Conservation (phyloP, 129 eudicot genomes). For the Pulicaria dysenterica region DNA sequence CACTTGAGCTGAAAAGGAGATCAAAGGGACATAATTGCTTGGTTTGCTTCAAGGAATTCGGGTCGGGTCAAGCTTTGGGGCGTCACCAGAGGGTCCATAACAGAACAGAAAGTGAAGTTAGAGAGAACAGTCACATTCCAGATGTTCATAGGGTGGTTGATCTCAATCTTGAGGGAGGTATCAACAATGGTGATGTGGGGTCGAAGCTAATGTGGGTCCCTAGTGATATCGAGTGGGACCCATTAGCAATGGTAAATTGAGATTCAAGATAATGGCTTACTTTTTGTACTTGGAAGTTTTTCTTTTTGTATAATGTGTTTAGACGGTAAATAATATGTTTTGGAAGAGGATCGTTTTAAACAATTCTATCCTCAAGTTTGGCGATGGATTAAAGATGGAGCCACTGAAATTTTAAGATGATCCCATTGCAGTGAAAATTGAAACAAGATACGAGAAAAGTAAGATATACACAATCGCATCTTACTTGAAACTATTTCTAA, state of each 20-base stretch:
- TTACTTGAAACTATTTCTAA: no score
- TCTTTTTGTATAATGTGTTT: neutral
- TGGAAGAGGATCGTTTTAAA: constrained; percentile 7
- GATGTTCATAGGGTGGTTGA: constrained; percentile 31
- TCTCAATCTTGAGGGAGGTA: constrained; percentile 45
- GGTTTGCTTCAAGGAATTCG: constrained; percentile 55
- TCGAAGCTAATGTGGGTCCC: constrained; percentile 47
- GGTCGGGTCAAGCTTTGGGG: constrained; percentile 64
- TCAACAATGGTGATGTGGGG: constrained; percentile 31
- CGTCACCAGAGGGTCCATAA: constrained; percentile 67
- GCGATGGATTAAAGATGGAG: neutral
- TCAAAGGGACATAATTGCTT: constrained; percentile 45
- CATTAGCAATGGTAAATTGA: constrained; percentile 34
- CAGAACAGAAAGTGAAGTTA: constrained; percentile 39
- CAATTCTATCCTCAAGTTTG: neutral
- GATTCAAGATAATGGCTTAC: neutral
- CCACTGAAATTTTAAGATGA: no score
- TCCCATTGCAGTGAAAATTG: no score
- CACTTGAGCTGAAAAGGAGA: constrained; percentile 30
- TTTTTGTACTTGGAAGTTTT: constrained; percentile 2
- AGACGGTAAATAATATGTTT: neutral
- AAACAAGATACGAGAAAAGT: no score
- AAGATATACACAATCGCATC: no score
- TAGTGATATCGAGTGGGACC: constrained; percentile 33
- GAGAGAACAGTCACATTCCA: constrained; percentile 23